Evolutionary conservation across 768 basidiomycete species (phyloP), one percentile per base, ranked within the genome.

Genomic region (Pleurotus tuoliensis): DNA sequence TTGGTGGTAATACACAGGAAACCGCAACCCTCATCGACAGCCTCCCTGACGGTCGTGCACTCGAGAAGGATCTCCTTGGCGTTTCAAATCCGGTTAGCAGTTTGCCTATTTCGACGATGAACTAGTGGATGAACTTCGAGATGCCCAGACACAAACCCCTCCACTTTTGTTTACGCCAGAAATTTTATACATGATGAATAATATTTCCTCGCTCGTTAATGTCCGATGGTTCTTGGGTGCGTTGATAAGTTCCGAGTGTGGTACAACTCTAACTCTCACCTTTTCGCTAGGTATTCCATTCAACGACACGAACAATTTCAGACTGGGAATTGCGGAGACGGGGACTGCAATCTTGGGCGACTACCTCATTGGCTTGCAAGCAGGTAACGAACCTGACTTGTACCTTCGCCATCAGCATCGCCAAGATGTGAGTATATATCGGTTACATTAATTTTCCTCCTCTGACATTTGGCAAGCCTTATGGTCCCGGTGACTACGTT

Each of bases 371-470:
- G 90, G 86, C 0, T 68, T 88, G 6, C 85, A 89, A 65, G 80
- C 83, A 1, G 88, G 84, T 2, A 90, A 92, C 65, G 90, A 92
- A 69, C 90, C 89, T 13, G 90, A 93, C 73, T 78, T 90, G 60
- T 92, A 86, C 60, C 70, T 41, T 53, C 51, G 51, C 39, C 51
- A 53, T 15, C 18, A 22, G 4, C 51, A 53, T 41, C 37, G 51
- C 11, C 37, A 20, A 27, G 16, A 53, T 6, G 40, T 82, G 79
- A 30, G 72, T 77, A 3, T 67, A 76, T 20, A 62, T 84, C 12
- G 75, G 80, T 46, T 78, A 86, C 39, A 78, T 84, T 0, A 90
- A 92, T 71, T 78, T 92, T n/a, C 41, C 15, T 52, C 53, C 27
- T 34, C 15, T 12, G 37, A 4, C 8, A 7, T 40, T 59, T 62